Evolutionary conservation across 73 alveolate species (phyloP), one percentile per base, ranked within the genome.

Genomic region (Symbiodinium natans): DNA sequence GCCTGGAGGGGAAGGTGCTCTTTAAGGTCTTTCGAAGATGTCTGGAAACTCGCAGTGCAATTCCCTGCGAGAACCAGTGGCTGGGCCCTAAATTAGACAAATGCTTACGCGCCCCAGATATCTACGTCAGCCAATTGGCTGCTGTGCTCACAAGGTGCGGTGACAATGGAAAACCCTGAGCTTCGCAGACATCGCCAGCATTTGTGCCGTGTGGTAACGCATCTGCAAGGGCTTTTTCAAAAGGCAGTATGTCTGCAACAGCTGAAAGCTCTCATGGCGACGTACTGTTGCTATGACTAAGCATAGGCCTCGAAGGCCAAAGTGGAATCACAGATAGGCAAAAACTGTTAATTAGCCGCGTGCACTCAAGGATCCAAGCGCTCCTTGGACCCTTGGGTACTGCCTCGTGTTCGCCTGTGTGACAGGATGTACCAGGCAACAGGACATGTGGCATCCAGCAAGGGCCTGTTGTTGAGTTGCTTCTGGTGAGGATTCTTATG

Each of bases 121-220:
- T 31, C 80, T 63, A 63, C 80, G 80, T 63, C 80, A 63, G 80
- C 80, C 80, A 29, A 63, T 63, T 63, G 80, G 80, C 80, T 63
- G 80, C 80, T 63, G 80, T 63, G 80, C 80, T 52, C 71, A 29
- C 80, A 63, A 63, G 80, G 80, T 63, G 80, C 80, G 31, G 80
- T 63, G 80, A 63, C 38, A 63, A 63, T 29, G 80, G 80, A 63
- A n/a, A 11, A 27, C 80, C 33, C 80, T 63, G 27, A 25, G 80
- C 38, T 63, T 36, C 80, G 27, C 80, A 63, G 80, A 63, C 29
- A 29, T 63, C 80, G 19, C 80, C 21, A 6, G 21, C 6, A 46
- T 6, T 13, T 46, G 59, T 9, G 13, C 59, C 59, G 13, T 46
- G n/a, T n/a, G n/a, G n/a, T n/a, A n/a, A n/a, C n/a, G n/a, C n/a